Evolutionary conservation across 768 basidiomycete genomes (phyloP).

Genomic region (Epithele typhae): DNA sequence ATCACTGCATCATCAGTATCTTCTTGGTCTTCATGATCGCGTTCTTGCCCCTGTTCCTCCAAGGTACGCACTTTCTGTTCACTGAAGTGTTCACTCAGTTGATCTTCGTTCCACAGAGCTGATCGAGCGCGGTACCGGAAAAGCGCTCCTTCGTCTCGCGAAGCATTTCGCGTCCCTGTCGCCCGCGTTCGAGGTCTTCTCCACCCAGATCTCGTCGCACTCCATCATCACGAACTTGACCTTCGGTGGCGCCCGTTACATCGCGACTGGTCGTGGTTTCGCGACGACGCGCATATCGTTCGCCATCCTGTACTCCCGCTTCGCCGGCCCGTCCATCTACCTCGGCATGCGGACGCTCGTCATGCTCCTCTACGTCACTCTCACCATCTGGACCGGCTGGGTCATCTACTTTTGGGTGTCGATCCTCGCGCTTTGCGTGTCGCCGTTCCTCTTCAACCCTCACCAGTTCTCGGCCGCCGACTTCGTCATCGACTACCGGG

Average conservation of each 20-base stretch:
- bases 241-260: conserved; percentile 97
- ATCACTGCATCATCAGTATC: conserved; percentile 94
- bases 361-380: conserved; percentile 89
- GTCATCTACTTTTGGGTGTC: conserved; percentile 98
- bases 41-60: conserved; percentile 90
- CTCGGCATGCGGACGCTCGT: conserved; percentile 91
- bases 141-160: conserved; percentile 84
- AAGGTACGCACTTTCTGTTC: conserved; percentile 53
- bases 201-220: conserved; percentile 96
- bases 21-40: conserved; percentile 98
- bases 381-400: conserved; percentile 88
- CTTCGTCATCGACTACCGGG: conserved; percentile 94
- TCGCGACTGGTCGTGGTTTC: conserved; percentile 98
- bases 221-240: conserved; percentile 96
- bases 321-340: conserved; percentile 98
- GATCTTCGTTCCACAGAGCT: too few species aligned
- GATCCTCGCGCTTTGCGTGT: conserved; percentile 84
- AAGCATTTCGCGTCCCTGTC: conserved; percentile 96
- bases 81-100: too few species aligned
- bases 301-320: conserved; percentile 93
- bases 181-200: conserved; percentile 95
- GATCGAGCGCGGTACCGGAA: conserved; percentile 90
- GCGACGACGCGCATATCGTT: conserved; percentile 95
- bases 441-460: conserved; percentile 99
- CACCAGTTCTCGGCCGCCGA: conserved; percentile 98